Evolutionary conservation across 257 asterid species (phyloP), one percentile per base, ranked within the genome.

Genomic region (Salvia rosmarinus): DNA sequence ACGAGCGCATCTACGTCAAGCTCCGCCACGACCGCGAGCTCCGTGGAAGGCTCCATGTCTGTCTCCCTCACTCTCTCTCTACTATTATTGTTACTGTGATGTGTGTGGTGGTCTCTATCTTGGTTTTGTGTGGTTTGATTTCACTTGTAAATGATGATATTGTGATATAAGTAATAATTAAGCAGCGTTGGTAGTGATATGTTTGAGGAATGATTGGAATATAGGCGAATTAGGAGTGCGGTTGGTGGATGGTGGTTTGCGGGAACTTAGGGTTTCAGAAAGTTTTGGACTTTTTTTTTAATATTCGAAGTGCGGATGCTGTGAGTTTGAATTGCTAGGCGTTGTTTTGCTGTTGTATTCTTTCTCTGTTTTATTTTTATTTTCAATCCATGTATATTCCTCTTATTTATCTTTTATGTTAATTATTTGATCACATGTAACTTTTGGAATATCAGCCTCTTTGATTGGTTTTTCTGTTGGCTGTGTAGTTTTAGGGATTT

Each of bases 11-110:
- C 85, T 91, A 95, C 80, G 99, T 95, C 73, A 95, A 95, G 87
- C 98, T 95, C 62, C 98, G 98, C 35, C 95, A 91, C 42, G 99
- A 95, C 66, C 90, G 98, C 16, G 99, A 95, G 77, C 98, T 95
- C 44, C 99, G 99, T 23, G 99, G 99, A 76, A 91, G 87, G 73
- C 98, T 95, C 50, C 99, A 95, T 65, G 98, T 90, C 28, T 4
- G 58, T 17, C 3, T 17, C 59, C 14, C 66, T 52, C 28, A 50
- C 19, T 37, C 0, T 49, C 21, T 4, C 3, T 20, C 13, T 34
- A 0, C 16, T 6, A 59, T 42, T 64, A 8, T 25, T 67, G 4
- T 39, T 59, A 56, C 21, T 21, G 20, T 32, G 67, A 5, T 46
- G 52, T 49, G 49, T 30, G 46, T 56, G 61, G 49, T 25, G 39